Evolutionary conservation across 78 protist genomes (phyloP), one percentile per base, ranked within the genome.

Genomic region (Blattamonas nauphoetae): DNA sequence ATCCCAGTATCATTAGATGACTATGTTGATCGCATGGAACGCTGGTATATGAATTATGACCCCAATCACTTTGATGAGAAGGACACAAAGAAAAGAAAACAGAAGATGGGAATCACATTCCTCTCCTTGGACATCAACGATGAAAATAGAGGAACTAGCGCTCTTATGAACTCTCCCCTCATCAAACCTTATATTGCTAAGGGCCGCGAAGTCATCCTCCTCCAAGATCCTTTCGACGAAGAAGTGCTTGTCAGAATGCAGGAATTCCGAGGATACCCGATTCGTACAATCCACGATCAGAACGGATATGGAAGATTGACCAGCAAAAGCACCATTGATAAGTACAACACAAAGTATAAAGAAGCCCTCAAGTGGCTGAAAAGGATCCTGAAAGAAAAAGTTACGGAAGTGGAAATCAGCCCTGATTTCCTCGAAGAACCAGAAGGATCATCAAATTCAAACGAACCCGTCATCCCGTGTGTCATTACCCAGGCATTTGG

Each of bases 21-120:
- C 77, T 94, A 95, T 85, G 92, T 92, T 5, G 88, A 92, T 36
- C 89, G 92, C 90, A 43, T 42, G 32, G 92, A n/a, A n/a, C n/a
- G n/a, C n/a, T n/a, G n/a, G n/a, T n/a, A 55, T 89, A 89, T 89
- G 86, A 80, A 85, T 87, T 81, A 3, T 6, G 80, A 87, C 87
- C 0, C 90, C 87, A 86, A 87, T 87, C 90, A 77, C 44, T 88
- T 90, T 90, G 90, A 42, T 46, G 0, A 90, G 64, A 87, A 87
- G 88, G 77, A 86, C 35, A 6, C 71, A 11, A 6, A 29, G 6
- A 6, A 29, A 11, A 11, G 71, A 6, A 11, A 11, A 6, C 71
- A 11, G 71, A 46, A 46, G 71, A 6, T 46, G 71, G 11, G 71
- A 6, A 6, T 46, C 71, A 11, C 46, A 85, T 44, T 42, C 42